Conservation (phyloP, 2,329 filamentous ascomycete species). For the Colletotrichum tropicale region DNA sequence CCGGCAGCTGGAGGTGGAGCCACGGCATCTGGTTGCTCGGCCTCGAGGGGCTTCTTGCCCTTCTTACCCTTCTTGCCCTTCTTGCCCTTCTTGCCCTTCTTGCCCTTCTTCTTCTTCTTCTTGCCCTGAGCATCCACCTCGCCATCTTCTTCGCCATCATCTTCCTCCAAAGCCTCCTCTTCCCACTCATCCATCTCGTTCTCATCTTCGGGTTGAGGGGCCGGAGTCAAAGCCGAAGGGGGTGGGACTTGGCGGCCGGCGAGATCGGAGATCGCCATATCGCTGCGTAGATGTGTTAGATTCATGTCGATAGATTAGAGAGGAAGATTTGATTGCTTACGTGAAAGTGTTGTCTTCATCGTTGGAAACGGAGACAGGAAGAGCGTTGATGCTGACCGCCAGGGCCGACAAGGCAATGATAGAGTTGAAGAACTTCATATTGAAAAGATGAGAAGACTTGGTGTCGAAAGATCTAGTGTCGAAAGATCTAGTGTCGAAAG, state of each 20-base stretch:
- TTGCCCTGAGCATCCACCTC: slow-evolving; percentile 4
- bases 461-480: background rate
- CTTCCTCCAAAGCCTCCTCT: background rate
- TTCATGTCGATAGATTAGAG: rapidly evolving
- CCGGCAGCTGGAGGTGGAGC: background rate
- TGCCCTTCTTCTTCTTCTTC: slow-evolving; percentile 18
- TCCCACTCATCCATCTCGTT: background rate
- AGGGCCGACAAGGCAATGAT: slow-evolving; percentile 11
- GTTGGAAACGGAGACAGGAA: slow-evolving; percentile 4
- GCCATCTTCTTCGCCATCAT: background rate
- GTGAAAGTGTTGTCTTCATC: background rate
- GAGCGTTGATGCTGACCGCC: slow-evolving; percentile 18
- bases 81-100: slow-evolving; percentile 19
- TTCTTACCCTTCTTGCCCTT: slow-evolving; percentile 5
- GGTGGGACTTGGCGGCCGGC: background rate
- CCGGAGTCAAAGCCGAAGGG: background rate
- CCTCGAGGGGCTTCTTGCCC: slow-evolving; percentile 1
- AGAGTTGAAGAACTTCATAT: slow-evolving; percentile 9
- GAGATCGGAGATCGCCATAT: background rate
- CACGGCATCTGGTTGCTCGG: background rate
- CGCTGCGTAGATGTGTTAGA: background rate
- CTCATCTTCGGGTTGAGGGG: background rate
- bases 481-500: background rate
- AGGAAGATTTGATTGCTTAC: background rate
- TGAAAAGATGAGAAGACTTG: background rate